phyloP scores from a whole-genome alignment of 768 basidiomycete species.

The Rhodocollybia butyracea region DNA sequence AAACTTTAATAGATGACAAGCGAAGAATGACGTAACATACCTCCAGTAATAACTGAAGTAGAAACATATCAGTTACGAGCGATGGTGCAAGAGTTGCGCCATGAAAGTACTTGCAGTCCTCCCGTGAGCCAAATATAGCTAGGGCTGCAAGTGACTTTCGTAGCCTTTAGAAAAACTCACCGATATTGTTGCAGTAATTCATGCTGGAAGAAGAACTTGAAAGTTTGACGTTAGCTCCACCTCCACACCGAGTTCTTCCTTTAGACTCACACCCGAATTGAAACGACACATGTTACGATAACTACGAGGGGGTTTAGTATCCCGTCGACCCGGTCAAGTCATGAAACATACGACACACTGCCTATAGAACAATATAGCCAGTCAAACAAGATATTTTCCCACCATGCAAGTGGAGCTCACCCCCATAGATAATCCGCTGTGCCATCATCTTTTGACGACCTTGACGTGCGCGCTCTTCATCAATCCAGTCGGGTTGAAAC shows the following conservation, averaged over 20 bases:
- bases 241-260: background rate
- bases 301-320: slow-evolving; percentile 24
- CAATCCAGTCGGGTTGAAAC: slow-evolving; percentile 79
- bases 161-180: background rate
- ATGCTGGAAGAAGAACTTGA: slow-evolving; percentile 81
- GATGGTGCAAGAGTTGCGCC: background rate
- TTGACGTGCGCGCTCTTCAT: slow-evolving; percentile 60
- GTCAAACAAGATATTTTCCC: slow-evolving; percentile 4
- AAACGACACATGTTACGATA: slow-evolving; percentile 97
- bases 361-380: slow-evolving; percentile 34
- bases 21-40: slow-evolving; percentile 19
- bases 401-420: slow-evolving; percentile 25
- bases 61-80: background rate
- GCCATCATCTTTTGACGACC: slow-evolving; percentile 64
- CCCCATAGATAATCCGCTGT: slow-evolving; percentile 59
- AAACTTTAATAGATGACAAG: background rate
- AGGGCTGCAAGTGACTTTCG: background rate
- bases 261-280: slow-evolving; percentile 74
- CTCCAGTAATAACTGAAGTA: slow-evolving; percentile 69
- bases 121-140: background rate
- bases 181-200: slow-evolving; percentile 70
- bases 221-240: slow-evolving; percentile 11
- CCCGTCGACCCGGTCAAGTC: background rate
- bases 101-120: background rate
- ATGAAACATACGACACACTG: slow-evolving; percentile 61